These are phyloP conservation scores for Chlamydomonas sp. DNA, from an alignment of 139 green algal genomes.

Conservation along the genomic window DNA sequence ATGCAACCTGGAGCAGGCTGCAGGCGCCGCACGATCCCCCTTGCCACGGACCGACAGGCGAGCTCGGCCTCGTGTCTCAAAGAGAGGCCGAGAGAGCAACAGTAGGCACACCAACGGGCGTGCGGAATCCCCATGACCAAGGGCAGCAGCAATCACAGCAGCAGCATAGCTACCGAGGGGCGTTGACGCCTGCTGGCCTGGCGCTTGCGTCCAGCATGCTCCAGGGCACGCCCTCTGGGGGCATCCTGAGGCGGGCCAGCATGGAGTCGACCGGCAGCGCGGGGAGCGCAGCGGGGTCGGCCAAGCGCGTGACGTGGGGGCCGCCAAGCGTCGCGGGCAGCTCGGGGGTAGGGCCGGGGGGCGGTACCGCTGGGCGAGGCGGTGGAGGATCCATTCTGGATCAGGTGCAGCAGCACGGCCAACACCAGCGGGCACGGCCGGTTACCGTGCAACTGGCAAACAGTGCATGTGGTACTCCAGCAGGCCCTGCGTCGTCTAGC, in stretches of 20 bases:
- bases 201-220: neutral
- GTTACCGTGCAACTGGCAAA: neutral
- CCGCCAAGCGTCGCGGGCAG: neutral
- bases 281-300: neutral
- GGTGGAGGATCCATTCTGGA: constrained; percentile 16
- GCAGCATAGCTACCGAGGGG: neutral
- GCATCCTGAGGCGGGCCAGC: constrained; percentile 28
- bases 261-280: constrained; percentile 4
- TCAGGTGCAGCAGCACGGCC: neutral
- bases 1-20: no score
- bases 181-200: neutral
- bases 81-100: no score
- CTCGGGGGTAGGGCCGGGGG: neutral
- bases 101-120: no score
- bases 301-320: constrained; percentile 34
- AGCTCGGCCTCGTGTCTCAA: no score
- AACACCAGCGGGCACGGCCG: neutral
- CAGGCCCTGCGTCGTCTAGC: no score
- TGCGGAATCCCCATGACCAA: no score
- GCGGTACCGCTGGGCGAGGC: neutral
- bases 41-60: no score
- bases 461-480: no score
- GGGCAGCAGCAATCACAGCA: no score
- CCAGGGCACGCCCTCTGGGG: neutral
- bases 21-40: no score